Conservation (phyloP, 805 yeast species). For the Ogataea glucozyma region DNA sequence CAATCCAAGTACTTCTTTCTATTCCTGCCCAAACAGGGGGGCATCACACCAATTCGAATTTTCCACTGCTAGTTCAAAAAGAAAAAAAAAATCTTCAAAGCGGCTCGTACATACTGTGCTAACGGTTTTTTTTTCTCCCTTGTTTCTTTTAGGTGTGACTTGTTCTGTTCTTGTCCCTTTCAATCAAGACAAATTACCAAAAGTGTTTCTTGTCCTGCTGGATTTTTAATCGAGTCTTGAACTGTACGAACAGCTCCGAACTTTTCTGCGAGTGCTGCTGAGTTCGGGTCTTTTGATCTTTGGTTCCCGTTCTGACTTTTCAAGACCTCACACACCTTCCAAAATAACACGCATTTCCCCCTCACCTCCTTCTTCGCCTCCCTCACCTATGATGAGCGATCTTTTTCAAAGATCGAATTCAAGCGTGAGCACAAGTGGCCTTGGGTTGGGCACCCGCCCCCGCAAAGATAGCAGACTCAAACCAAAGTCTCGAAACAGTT, state of each 20-base stretch:
- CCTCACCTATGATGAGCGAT: constrained; percentile 2
- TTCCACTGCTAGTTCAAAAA: not conserved
- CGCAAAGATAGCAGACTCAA: constrained; percentile 13
- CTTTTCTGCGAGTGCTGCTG: no score
- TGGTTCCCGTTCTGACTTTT: no score
- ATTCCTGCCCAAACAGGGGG: no score
- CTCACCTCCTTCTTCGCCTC: not conserved
- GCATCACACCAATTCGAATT: no score
- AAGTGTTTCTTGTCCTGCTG: no score
- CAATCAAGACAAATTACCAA: not conserved
- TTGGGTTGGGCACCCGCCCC: constrained; percentile 7
- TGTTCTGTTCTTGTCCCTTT: constrained; percentile 1
- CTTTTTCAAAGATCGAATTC: constrained; percentile 6
- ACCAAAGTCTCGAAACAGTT: constrained; percentile 19
- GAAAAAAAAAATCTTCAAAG: constrained; percentile 1
- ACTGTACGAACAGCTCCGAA: no score
- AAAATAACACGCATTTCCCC: no score
- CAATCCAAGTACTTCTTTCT: no score
- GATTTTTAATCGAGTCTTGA: no score
- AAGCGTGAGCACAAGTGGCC: constrained; percentile 1
- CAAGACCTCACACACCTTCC: no score
- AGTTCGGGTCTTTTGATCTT: not conserved
- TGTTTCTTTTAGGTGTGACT: not conserved
- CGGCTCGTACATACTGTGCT: not conserved
- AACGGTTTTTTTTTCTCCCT: constrained; percentile 9